Evolutionary conservation across 495 filamentous ascomycete species (phyloP), one percentile per base, ranked within the genome.

Genomic region (Corynascus novoguineensis): DNA sequence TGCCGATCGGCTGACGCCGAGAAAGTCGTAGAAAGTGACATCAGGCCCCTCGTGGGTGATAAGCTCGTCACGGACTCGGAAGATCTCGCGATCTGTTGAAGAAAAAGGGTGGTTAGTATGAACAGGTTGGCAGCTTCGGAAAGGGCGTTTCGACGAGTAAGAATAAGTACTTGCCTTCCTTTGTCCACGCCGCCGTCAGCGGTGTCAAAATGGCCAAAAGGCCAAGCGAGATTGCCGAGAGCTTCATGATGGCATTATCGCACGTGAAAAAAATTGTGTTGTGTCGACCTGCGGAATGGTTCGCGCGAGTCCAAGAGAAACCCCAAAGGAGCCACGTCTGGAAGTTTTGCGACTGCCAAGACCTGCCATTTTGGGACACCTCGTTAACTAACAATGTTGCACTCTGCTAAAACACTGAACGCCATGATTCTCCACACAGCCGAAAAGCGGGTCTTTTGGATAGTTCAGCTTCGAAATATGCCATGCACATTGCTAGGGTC

Each of bases 11-110:
- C 60, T 64, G 46, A 95, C 78, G 62, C 86, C 91, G 52, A 98
- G 73, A 75, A 95, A 93, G 64, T 93, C 88, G 81, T 99, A 99
- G 79, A 97, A 99, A 56, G 89, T 95, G 50, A 89, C 81, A 57
- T 88, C 86, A 48, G 76, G 53, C 27, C 92, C 95, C 73, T 97
- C 92, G 60, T 81, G 66, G 14, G 83, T 73, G 45, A 82, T 75
- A 37, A 99, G 74, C 65, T 97, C 95, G 75, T 96, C 90, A 60
- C 83, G 85, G 55, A 97, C 79, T 53, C 89, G 85, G 75, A 99
- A 99, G 74, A 99, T 97, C 75, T 99, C 93, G 66, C 92, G 87
- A 71, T 99, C 93, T 96, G 65, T 29, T 24, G 38, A 51, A 37
- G 19, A 51, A 37, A 47, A 60, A 27, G 32, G 45, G 32, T 31